Percentiles rank a stretch among this genome's conserved stretches.
phyloP scores from a whole-genome alignment of 2,329 filamentous ascomycete genomes.

The Phaeoacremonium minimum region DNA sequence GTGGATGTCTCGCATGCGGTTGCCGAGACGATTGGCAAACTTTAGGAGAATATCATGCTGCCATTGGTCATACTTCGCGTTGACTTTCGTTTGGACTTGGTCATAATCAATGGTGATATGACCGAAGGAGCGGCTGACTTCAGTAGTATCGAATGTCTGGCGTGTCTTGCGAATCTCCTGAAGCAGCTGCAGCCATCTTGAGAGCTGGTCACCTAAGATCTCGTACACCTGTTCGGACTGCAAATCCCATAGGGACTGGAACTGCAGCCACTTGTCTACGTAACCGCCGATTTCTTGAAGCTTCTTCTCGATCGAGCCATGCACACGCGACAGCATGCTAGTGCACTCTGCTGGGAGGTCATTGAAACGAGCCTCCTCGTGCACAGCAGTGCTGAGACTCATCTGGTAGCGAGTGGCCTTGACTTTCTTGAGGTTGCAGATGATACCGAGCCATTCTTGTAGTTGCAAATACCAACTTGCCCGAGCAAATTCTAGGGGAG shows the following conservation, averaged over 20 bases:
- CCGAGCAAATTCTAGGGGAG: constrained; percentile 84
- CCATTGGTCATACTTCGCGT: constrained; percentile 99
- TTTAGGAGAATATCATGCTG: constrained; percentile 95
- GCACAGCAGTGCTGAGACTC: constrained; percentile 64
- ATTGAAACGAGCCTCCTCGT: constrained; percentile 70
- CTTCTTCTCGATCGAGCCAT: constrained; percentile 78
- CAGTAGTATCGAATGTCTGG: constrained; percentile 94
- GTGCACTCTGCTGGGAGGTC: constrained; percentile 83
- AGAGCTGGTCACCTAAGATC: constrained; percentile 82
- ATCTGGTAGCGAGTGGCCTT: constrained; percentile 95
- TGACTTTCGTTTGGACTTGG: constrained; percentile 97
- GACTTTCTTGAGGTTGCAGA: constrained; percentile 90
- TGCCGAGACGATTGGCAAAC: constrained; percentile 84
- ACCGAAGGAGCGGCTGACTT: constrained; percentile 87
- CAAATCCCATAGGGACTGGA: constrained; percentile 97
- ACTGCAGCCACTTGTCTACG: constrained; percentile 97
- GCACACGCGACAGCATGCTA: constrained; percentile 72
- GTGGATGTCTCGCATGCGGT: constrained; percentile 87
- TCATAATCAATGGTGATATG: constrained; percentile 96
- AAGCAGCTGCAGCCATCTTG: constrained; percentile 90
- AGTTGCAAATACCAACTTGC: constrained; percentile 92
- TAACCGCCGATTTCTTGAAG: constrained; percentile 76
- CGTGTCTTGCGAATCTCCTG: constrained; percentile 95
- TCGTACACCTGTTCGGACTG: constrained; percentile 95
- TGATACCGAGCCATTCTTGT: constrained; percentile 87